Conservation (phyloP, 1,284 basidiomycete genomes). For the Thecaphora frezii region DNA sequence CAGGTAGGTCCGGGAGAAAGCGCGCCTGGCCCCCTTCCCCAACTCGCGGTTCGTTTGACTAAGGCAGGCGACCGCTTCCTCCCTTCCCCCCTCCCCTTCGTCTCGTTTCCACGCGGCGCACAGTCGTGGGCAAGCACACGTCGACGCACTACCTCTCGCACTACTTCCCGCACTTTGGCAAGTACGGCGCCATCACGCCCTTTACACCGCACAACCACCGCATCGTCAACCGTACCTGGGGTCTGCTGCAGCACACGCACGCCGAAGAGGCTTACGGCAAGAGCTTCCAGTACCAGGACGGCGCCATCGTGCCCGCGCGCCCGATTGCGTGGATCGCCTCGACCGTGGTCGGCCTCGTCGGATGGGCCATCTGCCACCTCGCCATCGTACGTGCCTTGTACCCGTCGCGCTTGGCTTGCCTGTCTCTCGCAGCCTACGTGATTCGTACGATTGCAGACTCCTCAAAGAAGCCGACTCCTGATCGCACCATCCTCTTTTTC, state of each 20-base stretch:
- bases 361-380: conserved; percentile 27
- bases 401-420: too few species aligned
- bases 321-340: conserved; percentile 62
- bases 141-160: conserved; percentile 62
- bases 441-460: too few species aligned
- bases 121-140: conserved; percentile 44
- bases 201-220: conserved; percentile 70
- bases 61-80: too few species aligned
- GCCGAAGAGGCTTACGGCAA: conserved; percentile 32
- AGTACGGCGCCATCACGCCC: conserved; percentile 68
- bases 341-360: conserved; percentile 57
- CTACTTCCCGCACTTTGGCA: conserved; percentile 62
- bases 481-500: too few species aligned
- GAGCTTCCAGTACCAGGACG: conserved; percentile 77
- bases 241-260: conserved; percentile 65
- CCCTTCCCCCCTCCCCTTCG: too few species aligned
- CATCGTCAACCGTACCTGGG: conserved; percentile 77
- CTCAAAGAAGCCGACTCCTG: too few species aligned
- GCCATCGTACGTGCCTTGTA: conserved; percentile 4
- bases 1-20: too few species aligned
- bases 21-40: not conserved
- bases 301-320: conserved; percentile 62
- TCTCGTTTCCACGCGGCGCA: not conserved
- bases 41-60: too few species aligned
- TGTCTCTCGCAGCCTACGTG: too few species aligned